These are phyloP conservation scores for Candida quercuum DNA, from an alignment of 805 yeast species.

Conservation along the genomic window DNA sequence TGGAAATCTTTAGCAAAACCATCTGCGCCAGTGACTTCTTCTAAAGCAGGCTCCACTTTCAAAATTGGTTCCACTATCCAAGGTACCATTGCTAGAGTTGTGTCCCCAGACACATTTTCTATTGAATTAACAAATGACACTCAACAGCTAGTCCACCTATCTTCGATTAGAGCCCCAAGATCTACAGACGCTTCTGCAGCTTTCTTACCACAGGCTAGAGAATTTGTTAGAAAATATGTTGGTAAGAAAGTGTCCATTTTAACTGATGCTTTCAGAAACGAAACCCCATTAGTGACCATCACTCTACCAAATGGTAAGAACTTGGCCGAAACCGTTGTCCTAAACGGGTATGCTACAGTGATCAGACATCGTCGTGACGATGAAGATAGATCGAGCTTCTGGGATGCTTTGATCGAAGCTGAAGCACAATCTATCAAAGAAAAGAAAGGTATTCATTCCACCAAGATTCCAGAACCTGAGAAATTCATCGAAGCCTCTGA, in stretches of 20 bases:
- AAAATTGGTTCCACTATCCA: conserved; percentile 43
- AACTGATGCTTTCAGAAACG: conserved; percentile 66
- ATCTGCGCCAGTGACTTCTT: conserved; percentile 17
- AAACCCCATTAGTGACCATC: conserved; percentile 60
- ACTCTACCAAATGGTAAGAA: conserved; percentile 48
- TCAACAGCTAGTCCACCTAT: conserved; percentile 58
- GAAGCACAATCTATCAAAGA: conserved; percentile 54
- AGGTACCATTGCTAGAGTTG: conserved; percentile 53
- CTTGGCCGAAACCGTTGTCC: conserved; percentile 54
- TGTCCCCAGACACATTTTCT: conserved; percentile 64
- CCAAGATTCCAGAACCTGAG: conserved; percentile 50
- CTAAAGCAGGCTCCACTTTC: conserved; percentile 24
- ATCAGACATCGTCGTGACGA: conserved; percentile 73
- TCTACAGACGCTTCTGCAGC: conserved; percentile 52
- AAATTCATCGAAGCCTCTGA: conserved; percentile 79
- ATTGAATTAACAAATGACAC: conserved; percentile 45
- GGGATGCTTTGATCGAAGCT: conserved; percentile 72
- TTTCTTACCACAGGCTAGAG: conserved; percentile 62
- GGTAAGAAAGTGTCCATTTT: conserved; percentile 63
- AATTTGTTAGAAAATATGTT: conserved; percentile 64
- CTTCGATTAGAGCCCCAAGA: conserved; percentile 74
- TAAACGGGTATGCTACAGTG: conserved; percentile 71
- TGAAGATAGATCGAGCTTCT: conserved; percentile 60
- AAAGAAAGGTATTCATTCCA: conserved; percentile 58
- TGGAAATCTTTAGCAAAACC: conserved; percentile 40